Evolutionary conservation across 139 green algal genomes (phyloP).

Genomic region (Monoraphidium neglectum): DNA sequence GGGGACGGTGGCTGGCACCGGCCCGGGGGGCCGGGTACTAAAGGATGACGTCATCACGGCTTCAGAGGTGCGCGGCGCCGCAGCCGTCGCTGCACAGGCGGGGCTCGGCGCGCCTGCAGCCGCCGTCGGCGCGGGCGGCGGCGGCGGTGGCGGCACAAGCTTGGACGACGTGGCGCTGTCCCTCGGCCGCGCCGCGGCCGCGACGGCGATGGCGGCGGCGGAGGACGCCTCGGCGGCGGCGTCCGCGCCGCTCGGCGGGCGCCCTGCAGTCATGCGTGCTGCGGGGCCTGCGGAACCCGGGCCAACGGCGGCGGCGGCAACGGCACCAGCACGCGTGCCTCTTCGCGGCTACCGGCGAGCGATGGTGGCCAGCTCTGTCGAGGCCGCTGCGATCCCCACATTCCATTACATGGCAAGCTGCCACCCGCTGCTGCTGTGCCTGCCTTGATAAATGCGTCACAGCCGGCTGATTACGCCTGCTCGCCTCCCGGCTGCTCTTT

Average conservation of each 20-base stretch:
- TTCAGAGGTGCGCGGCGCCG: conserved; percentile 9
- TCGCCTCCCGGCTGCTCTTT: too few relatives aligned
- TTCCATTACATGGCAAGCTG: conserved; percentile 91
- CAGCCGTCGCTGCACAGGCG: conserved; percentile 3
- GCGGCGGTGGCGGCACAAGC: not conserved
- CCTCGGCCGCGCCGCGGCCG: not conserved
- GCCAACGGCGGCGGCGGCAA: not conserved
- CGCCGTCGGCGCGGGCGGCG: not conserved
- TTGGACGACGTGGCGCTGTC: conserved; percentile 3
- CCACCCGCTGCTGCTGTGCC: too few relatives aligned
- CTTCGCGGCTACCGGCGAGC: not conserved
- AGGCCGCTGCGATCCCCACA: conserved; percentile 11
- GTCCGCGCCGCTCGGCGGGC: not conserved
- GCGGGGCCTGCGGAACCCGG: not conserved
- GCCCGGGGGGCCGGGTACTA: conserved; percentile 70
- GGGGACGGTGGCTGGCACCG: conserved; percentile 49
- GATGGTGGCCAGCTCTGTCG: conserved; percentile 19
- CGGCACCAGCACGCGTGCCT: not conserved
- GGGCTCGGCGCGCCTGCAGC: conserved; percentile 16
- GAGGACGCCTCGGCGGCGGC: not conserved
- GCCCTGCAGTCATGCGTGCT: not conserved
- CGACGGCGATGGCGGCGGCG: not conserved
- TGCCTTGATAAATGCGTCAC: too few relatives aligned
- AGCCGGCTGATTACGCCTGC: too few relatives aligned
- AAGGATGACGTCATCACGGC: conserved; percentile 59